phyloP scores from a whole-genome alignment of 495 filamentous ascomycete species.

The Tuber melanosporum region DNA sequence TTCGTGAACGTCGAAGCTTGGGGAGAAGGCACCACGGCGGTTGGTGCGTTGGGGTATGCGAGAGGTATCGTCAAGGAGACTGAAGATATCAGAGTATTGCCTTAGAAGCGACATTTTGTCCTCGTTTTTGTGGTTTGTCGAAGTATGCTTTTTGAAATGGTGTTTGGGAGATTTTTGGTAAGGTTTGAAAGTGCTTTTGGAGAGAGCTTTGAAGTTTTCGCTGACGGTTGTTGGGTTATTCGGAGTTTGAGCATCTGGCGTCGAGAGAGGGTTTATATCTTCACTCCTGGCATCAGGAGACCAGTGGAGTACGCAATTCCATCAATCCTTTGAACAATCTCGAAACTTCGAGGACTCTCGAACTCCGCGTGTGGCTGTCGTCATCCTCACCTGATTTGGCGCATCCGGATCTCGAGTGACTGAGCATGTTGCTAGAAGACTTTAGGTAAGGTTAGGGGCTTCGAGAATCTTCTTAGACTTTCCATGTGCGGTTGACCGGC shows the following conservation, averaged over 20 bases:
- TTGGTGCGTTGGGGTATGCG: not conserved
- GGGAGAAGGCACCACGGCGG: slow-evolving; percentile 51
- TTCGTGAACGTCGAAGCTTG: slow-evolving; percentile 78
- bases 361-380: not conserved
- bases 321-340: not conserved
- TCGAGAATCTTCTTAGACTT: not conserved
- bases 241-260: not conserved
- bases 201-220: not conserved
- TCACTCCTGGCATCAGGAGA: not conserved
- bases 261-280: not conserved
- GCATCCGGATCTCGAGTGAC: not conserved
- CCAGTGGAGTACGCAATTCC: not conserved
- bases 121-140: not conserved
- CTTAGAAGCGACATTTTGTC: slow-evolving; percentile 35
- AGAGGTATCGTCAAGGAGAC: slow-evolving; percentile 58
- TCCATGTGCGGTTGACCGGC: not conserved
- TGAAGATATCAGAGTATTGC: slow-evolving; percentile 52
- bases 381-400: not conserved
- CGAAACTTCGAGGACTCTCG: not conserved
- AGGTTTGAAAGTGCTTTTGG: not conserved
- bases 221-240: not conserved
- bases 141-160: not conserved
- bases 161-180: not conserved
- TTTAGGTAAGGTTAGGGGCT: not conserved
- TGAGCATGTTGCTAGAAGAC: not conserved